phyloP scores from a whole-genome alignment of 176 grass and related monocot species.

The Triticum turgidum region DNA sequence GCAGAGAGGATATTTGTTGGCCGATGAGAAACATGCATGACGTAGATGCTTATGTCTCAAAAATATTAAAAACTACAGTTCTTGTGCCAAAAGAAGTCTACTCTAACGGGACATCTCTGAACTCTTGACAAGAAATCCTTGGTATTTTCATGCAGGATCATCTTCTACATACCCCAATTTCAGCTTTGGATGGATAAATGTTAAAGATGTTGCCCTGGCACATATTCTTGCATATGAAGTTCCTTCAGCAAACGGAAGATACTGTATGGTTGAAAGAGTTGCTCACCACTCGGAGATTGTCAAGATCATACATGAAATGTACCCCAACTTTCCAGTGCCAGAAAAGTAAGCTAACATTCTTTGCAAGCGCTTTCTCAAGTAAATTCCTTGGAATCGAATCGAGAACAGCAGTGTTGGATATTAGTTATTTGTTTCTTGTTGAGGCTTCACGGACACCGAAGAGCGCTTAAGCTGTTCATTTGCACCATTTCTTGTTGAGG shows the following conservation, averaged over 20 bases:
- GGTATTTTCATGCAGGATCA: slow-evolving; percentile 15
- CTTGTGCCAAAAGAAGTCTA: background rate
- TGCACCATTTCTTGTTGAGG: background rate
- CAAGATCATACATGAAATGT: slow-evolving; percentile 30
- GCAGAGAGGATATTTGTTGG: background rate
- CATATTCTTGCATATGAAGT: slow-evolving; percentile 29
- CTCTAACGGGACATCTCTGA: background rate
- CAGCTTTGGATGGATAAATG: slow-evolving; percentile 8
- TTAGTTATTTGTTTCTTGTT: background rate
- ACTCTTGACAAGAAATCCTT: background rate
- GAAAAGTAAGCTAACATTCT: slow-evolving; percentile 8
- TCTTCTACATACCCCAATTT: slow-evolving; percentile 24
- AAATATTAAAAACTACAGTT: background rate
- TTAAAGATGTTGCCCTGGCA: slow-evolving; percentile 35
- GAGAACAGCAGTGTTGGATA: background rate
- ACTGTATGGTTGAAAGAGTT: slow-evolving; percentile 30
- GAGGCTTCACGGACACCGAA: background rate
- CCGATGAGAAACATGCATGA: background rate
- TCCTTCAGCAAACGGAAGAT: slow-evolving; percentile 26
- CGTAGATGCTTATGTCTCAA: slow-evolving; percentile 3
- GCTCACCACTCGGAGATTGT: slow-evolving; percentile 1
- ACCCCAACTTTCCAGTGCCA: slow-evolving; percentile 1
- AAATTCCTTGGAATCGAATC: background rate
- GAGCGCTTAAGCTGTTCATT: background rate
- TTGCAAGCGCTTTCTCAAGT: background rate